A percentile compares a stretch with the other conserved stretches of the same genome.
phyloP scores from a whole-genome alignment of 2,329 filamentous ascomycete species.

The Exophiala viscosa region DNA sequence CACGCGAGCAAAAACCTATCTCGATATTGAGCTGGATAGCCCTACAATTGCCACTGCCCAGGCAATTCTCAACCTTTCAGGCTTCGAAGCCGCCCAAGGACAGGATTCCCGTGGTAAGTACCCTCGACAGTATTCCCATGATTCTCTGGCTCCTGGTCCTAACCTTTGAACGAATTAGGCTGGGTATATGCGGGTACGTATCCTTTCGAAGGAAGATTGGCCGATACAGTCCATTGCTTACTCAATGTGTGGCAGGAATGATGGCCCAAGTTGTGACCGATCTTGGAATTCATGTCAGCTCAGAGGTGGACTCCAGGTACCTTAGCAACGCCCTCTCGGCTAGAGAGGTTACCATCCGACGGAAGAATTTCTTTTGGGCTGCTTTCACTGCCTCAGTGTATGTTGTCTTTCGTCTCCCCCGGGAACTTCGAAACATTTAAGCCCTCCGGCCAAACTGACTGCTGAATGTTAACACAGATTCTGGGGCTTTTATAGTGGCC shows the following conservation, averaged over 20 bases:
- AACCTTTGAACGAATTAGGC: conserved; percentile 23
- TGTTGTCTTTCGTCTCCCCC: too few species aligned
- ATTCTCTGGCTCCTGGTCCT: conserved; percentile 32
- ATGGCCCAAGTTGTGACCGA: conserved; percentile 45
- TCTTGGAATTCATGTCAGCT: conserved; percentile 39
- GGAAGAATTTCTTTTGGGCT: conserved; percentile 38
- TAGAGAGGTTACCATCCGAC: conserved; percentile 6
- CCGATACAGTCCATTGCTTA: not conserved
- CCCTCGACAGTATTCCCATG: not conserved
- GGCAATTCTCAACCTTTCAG: conserved; percentile 45
- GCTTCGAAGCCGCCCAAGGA: conserved; percentile 43
- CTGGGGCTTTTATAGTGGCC: too few species aligned
- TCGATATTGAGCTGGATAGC: conserved; percentile 48
- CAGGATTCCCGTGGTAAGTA: conserved; percentile 47
- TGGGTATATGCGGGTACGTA: conserved; percentile 9
- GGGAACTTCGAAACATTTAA: too few species aligned
- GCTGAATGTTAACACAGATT: too few species aligned
- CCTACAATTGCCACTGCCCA: conserved; percentile 48
- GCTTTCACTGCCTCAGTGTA: too few species aligned
- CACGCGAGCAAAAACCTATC: conserved; percentile 42
- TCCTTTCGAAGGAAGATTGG: not conserved
- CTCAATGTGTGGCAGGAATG: conserved; percentile 33
- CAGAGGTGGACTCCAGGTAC: conserved; percentile 1
- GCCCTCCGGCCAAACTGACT: too few species aligned
- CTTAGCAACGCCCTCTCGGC: not conserved